Conservation (phyloP, 2,329 filamentous ascomycete species). For the Boeremia lycopersici region DNA sequence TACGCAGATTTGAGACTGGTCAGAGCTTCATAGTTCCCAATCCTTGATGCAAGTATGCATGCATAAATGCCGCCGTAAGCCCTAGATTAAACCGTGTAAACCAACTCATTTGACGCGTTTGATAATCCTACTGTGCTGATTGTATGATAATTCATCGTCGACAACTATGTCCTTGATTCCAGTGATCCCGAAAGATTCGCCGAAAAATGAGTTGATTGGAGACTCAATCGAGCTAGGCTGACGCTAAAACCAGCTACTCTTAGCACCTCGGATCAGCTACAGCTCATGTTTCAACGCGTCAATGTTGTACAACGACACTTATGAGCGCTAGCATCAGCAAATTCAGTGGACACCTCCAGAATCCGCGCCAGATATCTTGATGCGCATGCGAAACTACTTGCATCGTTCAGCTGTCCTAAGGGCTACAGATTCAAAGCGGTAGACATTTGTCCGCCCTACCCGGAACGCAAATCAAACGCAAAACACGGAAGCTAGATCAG, state of each 20-base stretch:
- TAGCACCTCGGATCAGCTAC: background rate
- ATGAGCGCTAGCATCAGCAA: background rate
- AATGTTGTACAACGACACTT: background rate
- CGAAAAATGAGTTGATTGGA: background rate
- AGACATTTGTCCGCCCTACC: background rate
- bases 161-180: too few relatives aligned
- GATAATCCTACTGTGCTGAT: too few relatives aligned
- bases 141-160: too few relatives aligned
- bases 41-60: background rate
- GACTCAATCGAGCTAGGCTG: background rate
- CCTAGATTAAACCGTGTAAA: too few relatives aligned
- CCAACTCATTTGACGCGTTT: too few relatives aligned
- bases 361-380: background rate
- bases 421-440: constrained; percentile 1
- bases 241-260: background rate
- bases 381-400: background rate
- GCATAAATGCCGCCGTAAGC: too few relatives aligned
- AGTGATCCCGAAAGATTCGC: too few relatives aligned
- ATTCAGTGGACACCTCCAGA: background rate
- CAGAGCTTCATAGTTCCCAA: constrained; percentile 3
- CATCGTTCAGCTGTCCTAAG: background rate
- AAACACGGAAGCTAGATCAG: background rate
- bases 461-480: background rate
- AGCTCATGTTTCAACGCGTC: background rate
- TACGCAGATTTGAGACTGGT: constrained; percentile 31